phyloP scores from a whole-genome alignment of 2,329 filamentous ascomycete species.

The Calonectria henricotiae region DNA sequence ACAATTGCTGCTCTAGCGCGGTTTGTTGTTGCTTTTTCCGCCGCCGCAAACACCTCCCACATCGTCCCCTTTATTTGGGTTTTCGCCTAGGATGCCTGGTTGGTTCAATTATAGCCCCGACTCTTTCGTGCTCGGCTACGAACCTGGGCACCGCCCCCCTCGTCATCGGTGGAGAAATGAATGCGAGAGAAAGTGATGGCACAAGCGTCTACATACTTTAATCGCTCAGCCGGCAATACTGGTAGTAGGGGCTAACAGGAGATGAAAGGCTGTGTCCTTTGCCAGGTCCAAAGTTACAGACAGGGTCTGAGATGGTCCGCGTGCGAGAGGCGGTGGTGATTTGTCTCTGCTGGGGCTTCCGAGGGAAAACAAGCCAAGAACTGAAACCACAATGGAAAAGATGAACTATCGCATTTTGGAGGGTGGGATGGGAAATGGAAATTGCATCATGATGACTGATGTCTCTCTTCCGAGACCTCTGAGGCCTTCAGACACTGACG shows the following conservation, averaged over 20 bases:
- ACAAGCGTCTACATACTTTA: constrained; percentile 30
- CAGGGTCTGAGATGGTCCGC: constrained; percentile 30
- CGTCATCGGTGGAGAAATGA: constrained; percentile 39
- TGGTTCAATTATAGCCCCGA: constrained; percentile 19
- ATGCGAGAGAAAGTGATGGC: constrained; percentile 27
- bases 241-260: background rate
- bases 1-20: constrained; percentile 43
- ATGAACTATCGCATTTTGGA: constrained; percentile 36
- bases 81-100: background rate
- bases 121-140: constrained; percentile 36
- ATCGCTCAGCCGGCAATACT: constrained; percentile 36
- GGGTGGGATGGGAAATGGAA: constrained; percentile 39
- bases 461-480: constrained; percentile 25
- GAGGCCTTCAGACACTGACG: constrained; percentile 9
- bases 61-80: constrained; percentile 29
- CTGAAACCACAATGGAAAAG: constrained; percentile 17
- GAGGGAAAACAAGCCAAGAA: constrained; percentile 31
- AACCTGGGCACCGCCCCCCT: constrained; percentile 28
- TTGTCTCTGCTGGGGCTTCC: constrained; percentile 24
- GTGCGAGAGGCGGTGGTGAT: constrained; percentile 26
- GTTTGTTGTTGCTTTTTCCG: constrained; percentile 41
- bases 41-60: constrained; percentile 34
- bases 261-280: constrained; percentile 1
- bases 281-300: constrained; percentile 9
- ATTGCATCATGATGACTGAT: constrained; percentile 37